Percentiles rank a stretch among this genome's conserved stretches.
Conservation (phyloP, 2,329 filamentous ascomycete species). For the Fusarium avenaceum region DNA sequence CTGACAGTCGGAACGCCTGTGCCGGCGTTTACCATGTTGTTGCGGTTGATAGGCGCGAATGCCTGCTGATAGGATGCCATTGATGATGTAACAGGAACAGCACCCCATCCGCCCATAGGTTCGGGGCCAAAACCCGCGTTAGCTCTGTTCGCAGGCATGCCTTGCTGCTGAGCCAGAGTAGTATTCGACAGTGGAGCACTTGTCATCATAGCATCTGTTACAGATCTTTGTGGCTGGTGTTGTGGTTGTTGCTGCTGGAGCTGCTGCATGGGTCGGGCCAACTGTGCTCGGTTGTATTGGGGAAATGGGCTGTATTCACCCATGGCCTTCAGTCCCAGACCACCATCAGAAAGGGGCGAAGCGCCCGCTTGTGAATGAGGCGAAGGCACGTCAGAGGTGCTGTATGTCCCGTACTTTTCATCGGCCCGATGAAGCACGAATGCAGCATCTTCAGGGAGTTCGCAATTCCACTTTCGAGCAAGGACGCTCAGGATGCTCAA, state of each 20-base stretch:
- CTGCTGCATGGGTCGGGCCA: conserved; percentile 43
- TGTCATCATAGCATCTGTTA: conserved; percentile 34
- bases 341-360: conserved; percentile 52
- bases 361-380: conserved; percentile 57
- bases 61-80: conserved; percentile 41
- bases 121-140: conserved; percentile 44
- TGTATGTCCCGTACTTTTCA: conserved; percentile 81
- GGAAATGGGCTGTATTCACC: conserved; percentile 55
- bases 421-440: conserved; percentile 83
- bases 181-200: conserved; percentile 24
- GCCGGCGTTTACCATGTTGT: conserved; percentile 24
- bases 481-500: conserved; percentile 87
- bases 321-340: conserved; percentile 38
- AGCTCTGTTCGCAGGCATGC: conserved; percentile 39
- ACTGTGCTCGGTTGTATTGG: conserved; percentile 51
- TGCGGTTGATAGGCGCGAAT: conserved; percentile 42
- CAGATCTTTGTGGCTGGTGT: conserved; percentile 29
- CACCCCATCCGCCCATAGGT: conserved; percentile 48
- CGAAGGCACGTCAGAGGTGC: conserved; percentile 71
- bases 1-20: conserved; percentile 43
- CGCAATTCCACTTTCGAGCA: conserved; percentile 89
- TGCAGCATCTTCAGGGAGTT: conserved; percentile 85
- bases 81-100: conserved; percentile 36
- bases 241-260: conserved; percentile 30
- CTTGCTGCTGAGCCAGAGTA: conserved; percentile 35